A percentile compares a stretch with the other conserved stretches of the same genome.
These are phyloP conservation scores for Annulohypoxylon truncatum DNA, from an alignment of 2,329 filamentous ascomycete species.

Conservation along the genomic window DNA sequence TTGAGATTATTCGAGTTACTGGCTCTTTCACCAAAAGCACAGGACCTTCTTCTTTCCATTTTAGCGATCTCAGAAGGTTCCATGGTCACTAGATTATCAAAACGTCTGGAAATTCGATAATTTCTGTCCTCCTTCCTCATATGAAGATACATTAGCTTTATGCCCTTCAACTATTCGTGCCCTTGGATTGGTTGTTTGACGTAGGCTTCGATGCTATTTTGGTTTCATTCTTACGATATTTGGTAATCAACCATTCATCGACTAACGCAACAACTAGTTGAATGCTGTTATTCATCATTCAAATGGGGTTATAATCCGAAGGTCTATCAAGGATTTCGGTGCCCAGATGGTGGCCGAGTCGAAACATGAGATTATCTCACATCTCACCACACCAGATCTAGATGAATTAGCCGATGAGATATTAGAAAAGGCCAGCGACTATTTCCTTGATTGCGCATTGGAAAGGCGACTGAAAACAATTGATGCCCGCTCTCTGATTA, in stretches of 20 bases:
- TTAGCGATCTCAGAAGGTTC: neutral
- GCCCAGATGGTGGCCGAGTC: slow-evolving; percentile 55
- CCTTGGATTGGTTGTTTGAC: no score
- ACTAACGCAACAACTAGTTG: slow-evolving; percentile 51
- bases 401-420: slow-evolving; percentile 60
- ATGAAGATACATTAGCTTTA: neutral
- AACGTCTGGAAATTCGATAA: neutral
- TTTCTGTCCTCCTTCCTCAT: neutral
- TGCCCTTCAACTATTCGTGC: neutral
- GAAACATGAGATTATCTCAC: slow-evolving; percentile 56
- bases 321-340: slow-evolving; percentile 60
- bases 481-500: slow-evolving; percentile 65
- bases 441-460: slow-evolving; percentile 65
- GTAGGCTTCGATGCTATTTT: neutral
- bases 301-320: slow-evolving; percentile 51
- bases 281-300: slow-evolving; percentile 63
- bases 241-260: neutral
- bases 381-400: slow-evolving; percentile 56
- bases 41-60: neutral
- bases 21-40: neutral
- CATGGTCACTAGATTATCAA: neutral
- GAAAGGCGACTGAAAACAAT: slow-evolving; percentile 65
- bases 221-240: neutral
- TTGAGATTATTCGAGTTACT: neutral
- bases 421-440: slow-evolving; percentile 59